Conservation (phyloP, 495 filamentous ascomycete species). For the Xylaria cubensis region DNA sequence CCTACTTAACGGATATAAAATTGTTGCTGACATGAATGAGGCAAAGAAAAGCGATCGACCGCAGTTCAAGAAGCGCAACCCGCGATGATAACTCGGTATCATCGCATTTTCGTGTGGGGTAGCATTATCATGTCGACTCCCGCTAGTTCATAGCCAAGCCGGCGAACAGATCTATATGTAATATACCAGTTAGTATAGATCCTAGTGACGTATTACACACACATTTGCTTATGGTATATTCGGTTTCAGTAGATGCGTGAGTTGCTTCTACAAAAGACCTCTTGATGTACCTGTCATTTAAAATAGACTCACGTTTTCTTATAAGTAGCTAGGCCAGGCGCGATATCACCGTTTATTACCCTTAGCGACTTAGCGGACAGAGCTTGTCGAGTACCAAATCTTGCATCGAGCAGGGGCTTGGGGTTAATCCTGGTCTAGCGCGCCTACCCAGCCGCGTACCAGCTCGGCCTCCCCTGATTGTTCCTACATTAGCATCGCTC, state of each 20-base stretch:
- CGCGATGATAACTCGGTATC: not conserved
- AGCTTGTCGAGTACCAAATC: not conserved
- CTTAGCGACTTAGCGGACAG: not conserved
- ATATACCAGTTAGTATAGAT: not conserved
- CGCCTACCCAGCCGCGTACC: constrained; percentile 16
- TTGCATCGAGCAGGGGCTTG: not conserved
- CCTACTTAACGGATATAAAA: not conserved
- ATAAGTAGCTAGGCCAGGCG: not conserved
- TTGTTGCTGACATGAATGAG: not conserved
- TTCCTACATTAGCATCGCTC: constrained; percentile 7
- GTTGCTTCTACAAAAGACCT: not conserved
- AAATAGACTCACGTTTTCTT: not conserved
- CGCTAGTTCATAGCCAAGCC: not conserved
- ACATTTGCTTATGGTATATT: not conserved
- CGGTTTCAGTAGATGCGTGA: not conserved
- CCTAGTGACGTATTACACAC: not conserved
- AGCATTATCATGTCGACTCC: too few relatives aligned
- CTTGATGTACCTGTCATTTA: not conserved
- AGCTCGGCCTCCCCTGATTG: constrained; percentile 16
- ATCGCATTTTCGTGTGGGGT: too few relatives aligned
- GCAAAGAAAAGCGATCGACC: not conserved
- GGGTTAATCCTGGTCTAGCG: constrained; percentile 23
- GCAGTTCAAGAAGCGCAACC: not conserved
- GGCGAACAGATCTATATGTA: not conserved
- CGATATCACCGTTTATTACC: not conserved